These are phyloP conservation scores for Cladosporium sp. DNA, from an alignment of 2,329 filamentous ascomycete genomes.

Conservation along the genomic window DNA sequence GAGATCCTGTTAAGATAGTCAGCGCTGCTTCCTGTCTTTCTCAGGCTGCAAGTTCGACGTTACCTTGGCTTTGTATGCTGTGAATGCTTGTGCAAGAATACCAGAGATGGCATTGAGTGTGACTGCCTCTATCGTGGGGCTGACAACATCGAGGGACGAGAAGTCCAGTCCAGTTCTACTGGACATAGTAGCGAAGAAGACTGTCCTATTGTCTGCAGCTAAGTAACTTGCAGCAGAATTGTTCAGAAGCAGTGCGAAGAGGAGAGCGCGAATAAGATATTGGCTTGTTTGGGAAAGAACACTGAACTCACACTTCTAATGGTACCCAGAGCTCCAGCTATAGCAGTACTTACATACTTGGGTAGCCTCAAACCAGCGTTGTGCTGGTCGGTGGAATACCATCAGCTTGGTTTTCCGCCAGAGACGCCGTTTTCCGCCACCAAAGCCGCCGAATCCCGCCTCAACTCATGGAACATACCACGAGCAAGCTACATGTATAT, in stretches of 20 bases:
- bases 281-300: background rate
- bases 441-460: slow-evolving; percentile 8
- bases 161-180: background rate
- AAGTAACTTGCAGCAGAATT: background rate
- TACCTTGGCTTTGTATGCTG: slow-evolving; percentile 12
- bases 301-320: background rate
- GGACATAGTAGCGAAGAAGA: background rate
- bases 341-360: background rate
- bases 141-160: background rate
- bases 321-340: background rate
- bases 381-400: background rate
- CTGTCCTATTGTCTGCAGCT: background rate
- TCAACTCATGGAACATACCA: background rate
- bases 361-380: background rate
- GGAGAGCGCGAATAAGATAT: background rate
- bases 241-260: background rate
- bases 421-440: background rate
- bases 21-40: background rate
- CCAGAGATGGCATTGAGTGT: slow-evolving; percentile 8
- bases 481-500: background rate
- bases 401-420: background rate
- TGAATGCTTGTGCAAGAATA: slow-evolving; percentile 9
- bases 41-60: background rate
- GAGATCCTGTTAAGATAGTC: background rate
- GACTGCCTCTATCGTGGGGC: slow-evolving; percentile 13